Evolutionary conservation across 148 eudicot genomes (phyloP).

Genomic region (Mesembryanthemum crystallinum): DNA sequence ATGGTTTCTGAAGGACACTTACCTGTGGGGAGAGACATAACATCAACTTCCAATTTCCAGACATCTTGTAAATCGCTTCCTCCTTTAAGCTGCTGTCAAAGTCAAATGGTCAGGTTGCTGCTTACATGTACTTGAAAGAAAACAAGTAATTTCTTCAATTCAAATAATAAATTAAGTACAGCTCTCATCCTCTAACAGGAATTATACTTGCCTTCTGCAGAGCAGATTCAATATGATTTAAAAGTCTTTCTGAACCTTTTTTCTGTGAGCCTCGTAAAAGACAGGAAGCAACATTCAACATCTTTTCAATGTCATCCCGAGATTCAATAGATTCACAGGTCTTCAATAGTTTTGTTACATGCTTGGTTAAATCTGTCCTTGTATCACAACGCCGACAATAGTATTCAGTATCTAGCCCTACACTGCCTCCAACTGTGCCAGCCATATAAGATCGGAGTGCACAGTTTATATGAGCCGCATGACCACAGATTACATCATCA

Average conservation of each 20-base stretch:
- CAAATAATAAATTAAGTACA: constrained; percentile 7
- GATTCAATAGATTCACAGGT: constrained; percentile 57
- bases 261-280: constrained; percentile 64
- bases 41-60: constrained; percentile 47
- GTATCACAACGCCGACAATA: constrained; percentile 87
- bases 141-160: constrained; percentile 13
- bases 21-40: constrained; percentile 38
- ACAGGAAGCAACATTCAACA: constrained; percentile 48
- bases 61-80: constrained; percentile 43
- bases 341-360: constrained; percentile 48
- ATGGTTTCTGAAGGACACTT: constrained; percentile 19
- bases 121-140: constrained; percentile 13
- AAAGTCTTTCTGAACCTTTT: constrained; percentile 47
- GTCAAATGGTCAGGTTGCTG: constrained; percentile 22
- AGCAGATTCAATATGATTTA: constrained; percentile 43
- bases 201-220: constrained; percentile 60
- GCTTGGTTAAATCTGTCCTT: constrained; percentile 64
- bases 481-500: constrained; percentile 67
- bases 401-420: constrained; percentile 81
- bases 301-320: constrained; percentile 45
- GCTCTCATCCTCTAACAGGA: not conserved
- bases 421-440: constrained; percentile 86
- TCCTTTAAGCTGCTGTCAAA: constrained; percentile 46
- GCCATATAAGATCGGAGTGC: constrained; percentile 83
- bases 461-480: constrained; percentile 70